These are phyloP conservation scores for Piper longum DNA, from an alignment of 164 flowering plant species.

Conservation along the genomic window DNA sequence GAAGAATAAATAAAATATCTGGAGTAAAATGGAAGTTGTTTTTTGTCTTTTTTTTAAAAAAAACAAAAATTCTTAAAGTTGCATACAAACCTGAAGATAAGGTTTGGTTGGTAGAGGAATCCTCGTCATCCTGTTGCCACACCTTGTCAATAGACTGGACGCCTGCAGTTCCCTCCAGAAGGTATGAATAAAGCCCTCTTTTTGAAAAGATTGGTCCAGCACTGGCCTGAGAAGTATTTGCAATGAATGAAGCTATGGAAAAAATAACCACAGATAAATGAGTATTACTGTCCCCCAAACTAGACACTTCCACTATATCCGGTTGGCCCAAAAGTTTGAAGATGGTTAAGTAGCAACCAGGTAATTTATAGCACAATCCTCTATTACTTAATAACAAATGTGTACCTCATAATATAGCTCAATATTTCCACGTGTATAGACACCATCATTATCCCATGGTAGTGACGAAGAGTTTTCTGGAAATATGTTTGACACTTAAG, in stretches of 20 bases:
- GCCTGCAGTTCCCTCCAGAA: conserved; percentile 68
- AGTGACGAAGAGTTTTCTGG: conserved; percentile 64
- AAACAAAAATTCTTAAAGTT: not conserved
- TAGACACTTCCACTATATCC: not conserved
- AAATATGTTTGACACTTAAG: conserved; percentile 82
- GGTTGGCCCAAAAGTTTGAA: not conserved
- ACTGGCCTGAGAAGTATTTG: conserved; percentile 37
- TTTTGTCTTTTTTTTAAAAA: no score
- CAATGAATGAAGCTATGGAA: not conserved
- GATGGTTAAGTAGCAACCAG: not conserved
- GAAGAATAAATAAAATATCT: no score
- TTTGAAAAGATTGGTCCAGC: conserved; percentile 44
- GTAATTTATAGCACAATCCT: not conserved
- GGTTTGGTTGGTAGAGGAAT: not conserved
- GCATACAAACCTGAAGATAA: not conserved
- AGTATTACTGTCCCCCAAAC: not conserved
- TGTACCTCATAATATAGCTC: conserved; percentile 83
- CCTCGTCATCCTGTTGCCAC: conserved; percentile 21
- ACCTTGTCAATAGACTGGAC: conserved; percentile 29
- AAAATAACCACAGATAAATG: not conserved
- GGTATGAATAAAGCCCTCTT: conserved; percentile 27
- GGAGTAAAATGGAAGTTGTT: no score
- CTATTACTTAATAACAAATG: no score
- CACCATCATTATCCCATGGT: conserved; percentile 69
- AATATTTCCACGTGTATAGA: conserved; percentile 63